These are phyloP conservation scores for Heliosperma pusillum DNA, from an alignment of 148 eudicot genomes.

Conservation along the genomic window DNA sequence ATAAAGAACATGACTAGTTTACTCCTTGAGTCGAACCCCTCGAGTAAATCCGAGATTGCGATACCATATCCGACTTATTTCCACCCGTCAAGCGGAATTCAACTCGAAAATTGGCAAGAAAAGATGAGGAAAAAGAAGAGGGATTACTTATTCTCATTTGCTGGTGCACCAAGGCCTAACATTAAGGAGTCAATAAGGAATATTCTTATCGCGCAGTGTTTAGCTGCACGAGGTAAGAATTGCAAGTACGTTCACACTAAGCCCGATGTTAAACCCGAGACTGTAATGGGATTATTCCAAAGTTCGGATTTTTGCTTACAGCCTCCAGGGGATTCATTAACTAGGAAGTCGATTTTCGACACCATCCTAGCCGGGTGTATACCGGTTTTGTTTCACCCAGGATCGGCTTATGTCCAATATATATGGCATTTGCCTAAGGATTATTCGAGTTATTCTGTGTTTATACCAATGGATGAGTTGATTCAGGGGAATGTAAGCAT, in stretches of 20 bases:
- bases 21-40: slow-evolving; percentile 65
- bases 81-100: slow-evolving; percentile 53
- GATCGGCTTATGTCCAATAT: slow-evolving; percentile 58
- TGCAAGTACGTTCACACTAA: slow-evolving; percentile 44
- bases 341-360: slow-evolving; percentile 58
- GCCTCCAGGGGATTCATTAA: slow-evolving; percentile 70
- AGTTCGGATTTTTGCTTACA: slow-evolving; percentile 60
- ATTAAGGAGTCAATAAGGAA: slow-evolving; percentile 34
- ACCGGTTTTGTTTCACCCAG: slow-evolving; percentile 67
- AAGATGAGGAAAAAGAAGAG: slow-evolving; percentile 37
- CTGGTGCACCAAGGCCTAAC: slow-evolving; percentile 52
- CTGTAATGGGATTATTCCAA: slow-evolving; percentile 47
- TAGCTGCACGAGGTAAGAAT: slow-evolving; percentile 7
- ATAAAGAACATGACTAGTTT: slow-evolving; percentile 51
- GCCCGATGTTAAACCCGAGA: slow-evolving; percentile 21
- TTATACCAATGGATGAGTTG: slow-evolving; percentile 44
- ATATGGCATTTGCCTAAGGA: slow-evolving; percentile 67
- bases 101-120: slow-evolving; percentile 50
- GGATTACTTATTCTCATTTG: slow-evolving; percentile 40
- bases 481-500: slow-evolving; percentile 35
- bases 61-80: slow-evolving; percentile 76
- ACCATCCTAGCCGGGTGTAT: slow-evolving; percentile 62
- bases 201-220: slow-evolving; percentile 52
- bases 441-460: slow-evolving; percentile 46
- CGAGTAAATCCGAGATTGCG: slow-evolving; percentile 52